These are phyloP conservation scores for Setomelanomma holmii DNA, from an alignment of 2,329 filamentous ascomycete species.

Conservation along the genomic window DNA sequence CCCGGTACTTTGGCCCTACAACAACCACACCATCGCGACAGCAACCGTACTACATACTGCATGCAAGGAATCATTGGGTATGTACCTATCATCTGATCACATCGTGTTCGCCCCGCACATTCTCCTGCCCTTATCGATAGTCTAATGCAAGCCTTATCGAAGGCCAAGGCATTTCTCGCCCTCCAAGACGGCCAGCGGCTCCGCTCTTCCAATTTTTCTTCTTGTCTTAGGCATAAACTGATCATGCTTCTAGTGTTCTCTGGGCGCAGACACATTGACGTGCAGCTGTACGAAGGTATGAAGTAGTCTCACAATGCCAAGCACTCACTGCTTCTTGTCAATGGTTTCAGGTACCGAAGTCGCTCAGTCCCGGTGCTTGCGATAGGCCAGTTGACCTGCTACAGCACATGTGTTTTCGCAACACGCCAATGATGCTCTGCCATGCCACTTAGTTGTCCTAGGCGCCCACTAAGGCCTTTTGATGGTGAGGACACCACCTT, in stretches of 20 bases:
- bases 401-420: conserved; percentile 3
- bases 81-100: background rate
- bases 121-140: background rate
- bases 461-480: background rate
- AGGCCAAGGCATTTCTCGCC: background rate
- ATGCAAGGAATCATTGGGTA: background rate
- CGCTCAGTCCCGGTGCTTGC: background rate
- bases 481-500: background rate
- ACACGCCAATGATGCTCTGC: background rate
- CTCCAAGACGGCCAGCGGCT: background rate
- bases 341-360: background rate
- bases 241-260: background rate
- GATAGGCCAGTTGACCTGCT: background rate
- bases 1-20: background rate
- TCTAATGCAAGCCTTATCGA: background rate
- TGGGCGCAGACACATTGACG: background rate
- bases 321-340: background rate
- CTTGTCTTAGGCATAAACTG: background rate
- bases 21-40: background rate
- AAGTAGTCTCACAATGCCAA: background rate
- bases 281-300: no score
- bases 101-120: background rate
- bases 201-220: background rate
- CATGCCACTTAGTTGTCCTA: background rate
- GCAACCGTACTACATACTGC: background rate